Evolutionary conservation across 2,329 filamentous ascomycete genomes (phyloP).

Genomic region (Cordyceps tenuipes): DNA sequence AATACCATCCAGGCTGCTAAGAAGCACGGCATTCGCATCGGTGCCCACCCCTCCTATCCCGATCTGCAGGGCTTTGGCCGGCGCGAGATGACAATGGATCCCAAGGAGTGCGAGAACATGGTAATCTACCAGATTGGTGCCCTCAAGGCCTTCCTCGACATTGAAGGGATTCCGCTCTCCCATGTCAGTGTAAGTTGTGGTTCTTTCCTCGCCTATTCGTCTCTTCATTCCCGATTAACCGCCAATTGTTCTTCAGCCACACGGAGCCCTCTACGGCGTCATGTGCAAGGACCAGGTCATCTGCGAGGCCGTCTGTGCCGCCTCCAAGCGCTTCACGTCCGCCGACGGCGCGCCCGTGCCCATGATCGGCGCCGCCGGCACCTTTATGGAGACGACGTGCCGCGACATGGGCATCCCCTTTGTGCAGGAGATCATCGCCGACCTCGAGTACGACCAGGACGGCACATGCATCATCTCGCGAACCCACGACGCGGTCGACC

Average conservation of each 20-base stretch:
- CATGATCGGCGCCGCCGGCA: constrained; percentile 5
- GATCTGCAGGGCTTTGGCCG: constrained; percentile 12
- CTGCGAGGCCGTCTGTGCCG: constrained; percentile 1
- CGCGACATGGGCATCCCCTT: neutral
- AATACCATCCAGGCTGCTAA: constrained; percentile 6
- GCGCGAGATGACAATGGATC: constrained; percentile 11
- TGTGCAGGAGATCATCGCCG: constrained; percentile 5
- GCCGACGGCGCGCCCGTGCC: neutral
- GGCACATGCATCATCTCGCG: constrained; percentile 4
- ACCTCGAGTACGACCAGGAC: constrained; percentile 3
- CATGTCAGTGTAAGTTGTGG: constrained; percentile 6
- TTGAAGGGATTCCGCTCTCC: constrained; percentile 16
- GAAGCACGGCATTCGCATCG: constrained; percentile 7
- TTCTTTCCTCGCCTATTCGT: neutral
- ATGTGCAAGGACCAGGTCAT: constrained; percentile 3
- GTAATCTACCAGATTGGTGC: constrained; percentile 12
- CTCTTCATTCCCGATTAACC: neutral
- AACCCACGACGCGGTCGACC: neutral
- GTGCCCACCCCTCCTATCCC: constrained; percentile 10
- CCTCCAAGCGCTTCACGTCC: neutral
- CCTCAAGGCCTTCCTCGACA: constrained; percentile 12
- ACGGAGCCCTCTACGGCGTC: constrained; percentile 2
- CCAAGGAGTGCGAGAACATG: constrained; percentile 9
- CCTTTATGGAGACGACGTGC: constrained; percentile 4
- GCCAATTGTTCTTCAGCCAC: neutral